These are phyloP conservation scores for Cercospora sesami DNA, from an alignment of 2,329 filamentous ascomycete genomes.

Conservation along the genomic window DNA sequence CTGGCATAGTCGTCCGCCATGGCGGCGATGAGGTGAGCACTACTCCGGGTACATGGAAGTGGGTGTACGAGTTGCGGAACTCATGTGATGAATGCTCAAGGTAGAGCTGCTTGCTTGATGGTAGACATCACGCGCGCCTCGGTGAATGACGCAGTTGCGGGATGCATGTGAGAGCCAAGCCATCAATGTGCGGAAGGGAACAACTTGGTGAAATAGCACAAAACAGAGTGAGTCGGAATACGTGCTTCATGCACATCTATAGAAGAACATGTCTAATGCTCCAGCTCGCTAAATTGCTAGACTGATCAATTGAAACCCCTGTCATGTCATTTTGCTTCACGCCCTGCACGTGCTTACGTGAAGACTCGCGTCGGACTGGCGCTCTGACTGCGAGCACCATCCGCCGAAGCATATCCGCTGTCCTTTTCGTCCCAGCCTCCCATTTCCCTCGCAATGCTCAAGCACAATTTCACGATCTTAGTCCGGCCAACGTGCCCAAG, in stretches of 20 bases:
- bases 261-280: neutral
- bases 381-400: slow-evolving; percentile 24
- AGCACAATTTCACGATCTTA: slow-evolving; percentile 44
- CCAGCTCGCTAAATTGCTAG: slow-evolving; percentile 8
- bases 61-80: neutral
- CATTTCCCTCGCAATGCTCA: slow-evolving; percentile 47
- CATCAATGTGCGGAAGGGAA: neutral
- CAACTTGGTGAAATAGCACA: neutral
- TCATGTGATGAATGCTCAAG: slow-evolving; percentile 1
- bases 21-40: slow-evolving; percentile 1
- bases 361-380: slow-evolving; percentile 20
- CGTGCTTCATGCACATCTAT: slow-evolving; percentile 12
- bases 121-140: slow-evolving; percentile 4
- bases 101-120: neutral
- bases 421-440: slow-evolving; percentile 39
- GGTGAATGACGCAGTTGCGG: slow-evolving; percentile 7
- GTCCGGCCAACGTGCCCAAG: slow-evolving; percentile 42
- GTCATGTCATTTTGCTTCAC: neutral
- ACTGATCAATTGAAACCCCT: neutral
- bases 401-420: slow-evolving; percentile 32
- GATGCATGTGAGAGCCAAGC: slow-evolving; percentile 17
- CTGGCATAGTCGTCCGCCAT: slow-evolving; percentile 16
- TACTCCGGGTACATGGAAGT: neutral
- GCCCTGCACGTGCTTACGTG: slow-evolving; percentile 16
- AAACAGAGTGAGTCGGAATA: neutral